phyloP scores from a whole-genome alignment of 176 grass and related monocot genomes.

The Poa pratensis region DNA sequence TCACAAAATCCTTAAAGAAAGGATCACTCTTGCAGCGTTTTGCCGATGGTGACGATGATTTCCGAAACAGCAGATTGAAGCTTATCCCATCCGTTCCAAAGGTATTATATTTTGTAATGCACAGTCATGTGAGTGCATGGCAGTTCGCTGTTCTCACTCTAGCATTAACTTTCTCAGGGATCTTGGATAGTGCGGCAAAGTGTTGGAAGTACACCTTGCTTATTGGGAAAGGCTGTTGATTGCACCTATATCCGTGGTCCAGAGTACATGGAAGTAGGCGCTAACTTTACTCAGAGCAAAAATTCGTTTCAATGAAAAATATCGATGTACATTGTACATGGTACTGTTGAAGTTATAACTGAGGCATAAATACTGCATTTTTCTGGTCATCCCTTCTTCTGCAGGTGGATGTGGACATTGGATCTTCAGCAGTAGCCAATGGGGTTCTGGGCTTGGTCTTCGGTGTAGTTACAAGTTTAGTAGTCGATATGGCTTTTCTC shows the following conservation, averaged over 20 bases:
- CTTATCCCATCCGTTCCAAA: constrained; percentile 98
- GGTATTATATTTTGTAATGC: constrained; percentile 43
- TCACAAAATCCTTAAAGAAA: constrained; percentile 66
- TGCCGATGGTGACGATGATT: constrained; percentile 89
- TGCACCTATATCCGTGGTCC: constrained; percentile 82
- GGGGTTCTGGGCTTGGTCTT: constrained; percentile 96
- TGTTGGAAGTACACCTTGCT: constrained; percentile 85
- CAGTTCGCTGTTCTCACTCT: constrained; percentile 30
- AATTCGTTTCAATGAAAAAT: constrained; percentile 6
- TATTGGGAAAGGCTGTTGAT: constrained; percentile 93
- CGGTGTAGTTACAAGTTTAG: constrained; percentile 80
- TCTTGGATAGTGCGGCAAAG: constrained; percentile 99
- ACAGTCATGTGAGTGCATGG: constrained; percentile 18
- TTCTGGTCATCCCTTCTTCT: constrained; percentile 18
- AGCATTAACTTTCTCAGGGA: constrained; percentile 55
- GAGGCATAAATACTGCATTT: background rate
- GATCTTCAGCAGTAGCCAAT: constrained; percentile 93
- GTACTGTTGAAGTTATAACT: background rate
- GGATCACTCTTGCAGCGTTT: constrained; percentile 91
- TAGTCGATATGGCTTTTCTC: constrained; percentile 98
- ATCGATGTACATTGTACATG: background rate
- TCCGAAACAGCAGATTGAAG: constrained; percentile 92
- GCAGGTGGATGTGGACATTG: constrained; percentile 97
- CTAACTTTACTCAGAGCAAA: constrained; percentile 7
- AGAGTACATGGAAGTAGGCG: constrained; percentile 92